Evolutionary conservation across 129 eudicot genomes (phyloP), one percentile per base, ranked within the genome.

Genomic region (Lactuca saligna): DNA sequence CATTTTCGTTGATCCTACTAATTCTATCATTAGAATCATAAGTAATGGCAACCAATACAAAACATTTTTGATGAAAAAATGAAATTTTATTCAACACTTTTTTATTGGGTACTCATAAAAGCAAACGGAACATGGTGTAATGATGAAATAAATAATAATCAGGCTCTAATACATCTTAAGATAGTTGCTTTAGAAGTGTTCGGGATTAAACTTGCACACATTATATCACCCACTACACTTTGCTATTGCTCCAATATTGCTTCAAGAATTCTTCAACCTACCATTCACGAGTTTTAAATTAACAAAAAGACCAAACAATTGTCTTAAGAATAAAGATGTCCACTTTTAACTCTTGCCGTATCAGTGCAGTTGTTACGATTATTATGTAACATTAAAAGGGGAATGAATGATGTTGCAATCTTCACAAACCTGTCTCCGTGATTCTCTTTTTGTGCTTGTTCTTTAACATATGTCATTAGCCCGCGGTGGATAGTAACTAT

Each of bases 381-480:
- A 31, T 17, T 39, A 58, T 11, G 39, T 58, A 58, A 31, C 63
- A 42, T 42, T 2, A 58, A 58, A 3, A 3, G n/a, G 34, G 17
- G 12, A 57, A 4, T 4, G 2, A 29, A 11, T 7, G 11, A 54
- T 32, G 42, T 54, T 20, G 9, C 65, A 59, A 59, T 33, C 6
- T 32, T 56, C 41, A 41, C 63, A 41, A 38, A 55, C 13, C 57
- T 29, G 41, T 65, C 44, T 38, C 31, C 65, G n/a, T 13, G 5
- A 57, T 56, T 6, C 15, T 54, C 65, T 39, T 25, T 44, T 69
- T 25, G 15, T 69, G 54, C 65, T 4, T 56, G 65, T 41, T 31
- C 56, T 41, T 69, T 41, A 32, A 29, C 31, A 20, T 69, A 7
- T 41, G 11, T 41, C 74, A 39, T 25, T 65, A 8, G 29, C 29